A percentile compares a stretch with the other conserved stretches of the same genome.
Evolutionary conservation across 169 alveolate species (phyloP).

Genomic region (Plasmodium chabaudi): DNA sequence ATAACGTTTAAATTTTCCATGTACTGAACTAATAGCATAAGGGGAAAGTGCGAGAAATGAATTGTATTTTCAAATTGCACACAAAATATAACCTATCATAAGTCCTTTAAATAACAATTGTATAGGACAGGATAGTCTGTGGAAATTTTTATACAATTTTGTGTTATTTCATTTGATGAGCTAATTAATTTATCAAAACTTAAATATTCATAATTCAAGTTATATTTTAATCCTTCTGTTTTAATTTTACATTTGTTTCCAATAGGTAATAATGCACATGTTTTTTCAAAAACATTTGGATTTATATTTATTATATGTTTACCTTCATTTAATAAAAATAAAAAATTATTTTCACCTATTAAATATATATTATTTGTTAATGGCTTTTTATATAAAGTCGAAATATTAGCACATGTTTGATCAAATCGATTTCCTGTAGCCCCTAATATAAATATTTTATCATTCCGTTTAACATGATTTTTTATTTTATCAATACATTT

Average conservation of each 20-base stretch:
- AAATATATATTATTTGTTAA: slow-evolving; percentile 40
- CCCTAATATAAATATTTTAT: slow-evolving; percentile 58
- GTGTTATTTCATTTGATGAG: slow-evolving; percentile 63
- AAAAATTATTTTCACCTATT: slow-evolving; percentile 73
- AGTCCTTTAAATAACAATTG: slow-evolving; percentile 22
- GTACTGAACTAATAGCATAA: no score
- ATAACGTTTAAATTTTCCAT: no score
- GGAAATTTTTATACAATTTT: slow-evolving; percentile 10
- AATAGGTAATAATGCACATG: slow-evolving; percentile 65
- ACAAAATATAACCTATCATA: neutral
- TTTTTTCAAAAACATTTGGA: slow-evolving; percentile 32
- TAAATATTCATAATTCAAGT: slow-evolving; percentile 54
- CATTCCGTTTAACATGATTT: slow-evolving; percentile 20
- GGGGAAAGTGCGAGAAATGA: no score
- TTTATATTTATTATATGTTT: slow-evolving; percentile 31
- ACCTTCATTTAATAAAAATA: slow-evolving; percentile 67
- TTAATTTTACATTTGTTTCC: slow-evolving; percentile 53
- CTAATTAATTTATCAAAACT: slow-evolving; percentile 69
- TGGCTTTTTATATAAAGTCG: slow-evolving; percentile 30
- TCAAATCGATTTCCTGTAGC: slow-evolving; percentile 77
- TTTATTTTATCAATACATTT: slow-evolving; percentile 63
- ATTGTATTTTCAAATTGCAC: neutral
- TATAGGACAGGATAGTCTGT: slow-evolving; percentile 46
- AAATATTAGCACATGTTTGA: slow-evolving; percentile 76
- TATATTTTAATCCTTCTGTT: slow-evolving; percentile 71